Conservation (phyloP, 2,329 filamentous ascomycete species). For the Domatiomyces catenatus region DNA sequence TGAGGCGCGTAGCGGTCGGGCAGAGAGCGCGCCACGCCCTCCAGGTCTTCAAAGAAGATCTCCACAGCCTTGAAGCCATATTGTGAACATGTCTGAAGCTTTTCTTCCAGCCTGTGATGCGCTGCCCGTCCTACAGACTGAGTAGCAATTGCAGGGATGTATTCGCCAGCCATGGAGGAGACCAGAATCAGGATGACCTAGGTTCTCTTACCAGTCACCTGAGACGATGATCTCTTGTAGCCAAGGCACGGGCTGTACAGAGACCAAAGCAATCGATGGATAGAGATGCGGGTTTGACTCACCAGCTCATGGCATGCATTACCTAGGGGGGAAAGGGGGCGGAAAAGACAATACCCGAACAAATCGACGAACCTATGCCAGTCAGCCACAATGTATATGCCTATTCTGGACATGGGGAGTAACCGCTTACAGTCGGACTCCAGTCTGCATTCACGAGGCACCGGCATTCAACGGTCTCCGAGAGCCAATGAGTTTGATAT, state of each 20-base stretch:
- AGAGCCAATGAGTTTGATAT: constrained; percentile 8
- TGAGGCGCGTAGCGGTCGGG: constrained; percentile 2
- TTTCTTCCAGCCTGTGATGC: constrained; percentile 51
- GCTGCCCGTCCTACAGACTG: constrained; percentile 63
- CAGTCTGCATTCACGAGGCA: constrained; percentile 9
- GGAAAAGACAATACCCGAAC: not conserved
- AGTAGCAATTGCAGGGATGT: constrained; percentile 50
- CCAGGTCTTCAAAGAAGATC: constrained; percentile 63
- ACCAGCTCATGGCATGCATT: not conserved
- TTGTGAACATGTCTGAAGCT: constrained; percentile 51
- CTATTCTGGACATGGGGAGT: not conserved
- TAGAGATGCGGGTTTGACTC: not conserved
- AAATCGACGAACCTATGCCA: not conserved
- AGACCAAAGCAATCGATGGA: not conserved
- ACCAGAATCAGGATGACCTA: not conserved
- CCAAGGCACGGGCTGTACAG: not conserved
- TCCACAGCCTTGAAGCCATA: constrained; percentile 57
- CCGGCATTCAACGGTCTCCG: constrained; percentile 7
- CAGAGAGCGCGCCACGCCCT: constrained; percentile 36
- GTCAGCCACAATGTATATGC: not conserved
- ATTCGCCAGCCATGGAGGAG: constrained; percentile 9
- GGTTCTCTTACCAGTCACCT: not conserved
- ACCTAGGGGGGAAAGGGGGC: not conserved
- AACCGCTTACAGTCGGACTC: constrained; percentile 1
- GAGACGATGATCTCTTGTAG: not conserved